Evolutionary conservation across 495 filamentous ascomycete species (phyloP).

Genomic region (Podospora didyma): DNA sequence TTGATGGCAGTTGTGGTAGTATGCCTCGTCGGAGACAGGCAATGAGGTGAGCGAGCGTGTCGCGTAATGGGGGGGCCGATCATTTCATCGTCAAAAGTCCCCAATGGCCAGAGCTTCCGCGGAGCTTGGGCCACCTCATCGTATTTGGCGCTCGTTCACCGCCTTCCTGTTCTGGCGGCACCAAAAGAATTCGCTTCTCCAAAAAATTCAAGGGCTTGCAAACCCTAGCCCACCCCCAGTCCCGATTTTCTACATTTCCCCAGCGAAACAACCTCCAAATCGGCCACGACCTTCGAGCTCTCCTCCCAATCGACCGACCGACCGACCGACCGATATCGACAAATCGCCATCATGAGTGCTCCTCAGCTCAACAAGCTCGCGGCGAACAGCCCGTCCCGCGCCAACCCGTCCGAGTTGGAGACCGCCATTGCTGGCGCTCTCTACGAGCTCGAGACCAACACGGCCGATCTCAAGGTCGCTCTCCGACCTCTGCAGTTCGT

Average conservation of each 20-base stretch:
- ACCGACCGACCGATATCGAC: conserved; percentile 23
- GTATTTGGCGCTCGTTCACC: conserved; percentile 6
- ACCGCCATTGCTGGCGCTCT: conserved; percentile 88
- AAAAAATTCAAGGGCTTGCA: conserved; percentile 22
- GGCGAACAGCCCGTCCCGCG: conserved; percentile 87
- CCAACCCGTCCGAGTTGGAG: conserved; percentile 93
- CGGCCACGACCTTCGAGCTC: conserved; percentile 9
- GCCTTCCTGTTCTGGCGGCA: conserved; percentile 9
- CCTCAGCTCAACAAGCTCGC: conserved; percentile 95
- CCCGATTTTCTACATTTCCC: conserved; percentile 15
- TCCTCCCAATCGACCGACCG: conserved; percentile 5
- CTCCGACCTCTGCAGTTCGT: conserved; percentile 96
- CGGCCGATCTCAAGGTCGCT: conserved; percentile 86
- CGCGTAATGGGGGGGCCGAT: too few species aligned
- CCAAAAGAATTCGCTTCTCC: conserved; percentile 1
- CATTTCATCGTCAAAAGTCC: too few species aligned
- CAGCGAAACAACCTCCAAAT: conserved; percentile 2
- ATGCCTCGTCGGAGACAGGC: too few species aligned
- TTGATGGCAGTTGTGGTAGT: too few species aligned
- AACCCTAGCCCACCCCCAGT: conserved; percentile 22
- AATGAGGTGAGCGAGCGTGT: too few species aligned
- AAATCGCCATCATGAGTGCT: conserved; percentile 46
- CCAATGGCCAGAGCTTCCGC: too few species aligned
- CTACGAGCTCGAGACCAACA: conserved; percentile 97
- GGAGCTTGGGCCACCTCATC: conserved; percentile 9